Evolutionary conservation across 139 green algal species (phyloP).

Genomic region (Tetradesmus lagerheimii): DNA sequence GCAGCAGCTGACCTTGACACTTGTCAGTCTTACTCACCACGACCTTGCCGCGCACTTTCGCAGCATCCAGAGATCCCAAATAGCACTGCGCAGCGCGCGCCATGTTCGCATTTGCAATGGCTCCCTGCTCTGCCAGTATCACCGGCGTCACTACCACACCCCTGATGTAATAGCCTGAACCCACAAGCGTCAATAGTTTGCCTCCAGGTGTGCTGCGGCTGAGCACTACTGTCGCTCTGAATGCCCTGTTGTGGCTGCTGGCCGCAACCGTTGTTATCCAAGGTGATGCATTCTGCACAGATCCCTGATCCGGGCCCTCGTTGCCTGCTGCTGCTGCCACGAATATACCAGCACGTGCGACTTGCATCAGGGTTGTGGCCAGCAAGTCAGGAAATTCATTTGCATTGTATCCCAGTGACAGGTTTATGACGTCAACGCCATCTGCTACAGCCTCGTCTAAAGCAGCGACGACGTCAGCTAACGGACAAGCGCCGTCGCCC

Average conservation of each 20-base stretch:
- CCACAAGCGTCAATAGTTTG: not conserved
- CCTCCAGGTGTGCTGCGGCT: too few relatives aligned
- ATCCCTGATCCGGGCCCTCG: not conserved
- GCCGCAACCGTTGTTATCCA: not conserved
- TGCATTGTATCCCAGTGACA: not conserved
- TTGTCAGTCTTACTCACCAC: not conserved
- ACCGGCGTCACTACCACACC: not conserved
- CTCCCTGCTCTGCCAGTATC: not conserved
- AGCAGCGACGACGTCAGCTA: not conserved
- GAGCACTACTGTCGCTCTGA: not conserved
- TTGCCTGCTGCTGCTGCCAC: not conserved
- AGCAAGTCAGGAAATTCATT: not conserved
- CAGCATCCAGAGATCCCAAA: not conserved
- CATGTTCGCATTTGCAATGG: not conserved
- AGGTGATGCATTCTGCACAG: not conserved
- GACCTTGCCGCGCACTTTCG: not conserved
- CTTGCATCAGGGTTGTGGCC: not conserved
- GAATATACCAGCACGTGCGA: not conserved
- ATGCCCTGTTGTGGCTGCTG: not conserved
- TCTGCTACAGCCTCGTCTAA: not conserved
- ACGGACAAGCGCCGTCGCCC: not conserved
- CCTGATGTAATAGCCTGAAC: not conserved
- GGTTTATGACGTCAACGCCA: not conserved
- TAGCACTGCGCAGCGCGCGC: not conserved
- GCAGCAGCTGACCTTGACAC: too few relatives aligned